Conservation (phyloP, 257 asterid genomes). For the Ligustrum vulgare region DNA sequence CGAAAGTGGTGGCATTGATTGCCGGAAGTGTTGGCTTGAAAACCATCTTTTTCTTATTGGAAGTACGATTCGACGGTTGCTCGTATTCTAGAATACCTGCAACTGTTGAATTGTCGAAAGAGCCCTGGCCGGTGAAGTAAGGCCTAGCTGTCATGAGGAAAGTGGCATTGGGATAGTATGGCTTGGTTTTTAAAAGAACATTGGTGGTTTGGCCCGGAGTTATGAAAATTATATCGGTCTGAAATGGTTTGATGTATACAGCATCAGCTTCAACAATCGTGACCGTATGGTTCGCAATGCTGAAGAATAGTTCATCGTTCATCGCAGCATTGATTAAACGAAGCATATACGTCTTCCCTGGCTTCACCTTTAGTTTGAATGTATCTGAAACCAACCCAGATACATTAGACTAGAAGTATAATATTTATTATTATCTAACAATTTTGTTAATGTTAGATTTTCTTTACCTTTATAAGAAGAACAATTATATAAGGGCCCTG, state of each 20-base stretch:
- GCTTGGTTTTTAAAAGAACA: conserved; percentile 57
- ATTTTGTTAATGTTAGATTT: not conserved
- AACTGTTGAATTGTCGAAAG: conserved; percentile 65
- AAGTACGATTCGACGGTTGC: conserved; percentile 19
- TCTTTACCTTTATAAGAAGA: conserved; percentile 55
- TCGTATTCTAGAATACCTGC: conserved; percentile 62
- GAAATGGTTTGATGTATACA: conserved; percentile 55
- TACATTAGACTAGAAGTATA: not conserved
- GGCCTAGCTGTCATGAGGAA: conserved; percentile 68
- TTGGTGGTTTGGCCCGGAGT: conserved; percentile 73
- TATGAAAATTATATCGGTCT: conserved; percentile 40
- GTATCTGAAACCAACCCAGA: conserved; percentile 40
- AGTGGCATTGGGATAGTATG: conserved; percentile 45
- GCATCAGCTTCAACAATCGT: conserved; percentile 70
- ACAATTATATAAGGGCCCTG: conserved; percentile 69
- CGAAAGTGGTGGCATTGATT: conserved; percentile 38
- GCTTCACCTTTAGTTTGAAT: conserved; percentile 53
- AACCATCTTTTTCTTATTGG: conserved; percentile 17
- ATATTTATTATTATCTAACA: not conserved
- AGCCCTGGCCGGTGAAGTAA: conserved; percentile 59
- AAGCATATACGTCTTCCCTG: conserved; percentile 65
- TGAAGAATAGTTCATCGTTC: conserved; percentile 65
- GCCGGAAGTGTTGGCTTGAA: conserved; percentile 53
- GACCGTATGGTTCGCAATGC: conserved; percentile 64
- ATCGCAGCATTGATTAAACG: conserved; percentile 73